A percentile compares a stretch with the other conserved stretches of the same genome.
phyloP scores from a whole-genome alignment of 148 eudicot species.

The Rhododendron mucronatum region DNA sequence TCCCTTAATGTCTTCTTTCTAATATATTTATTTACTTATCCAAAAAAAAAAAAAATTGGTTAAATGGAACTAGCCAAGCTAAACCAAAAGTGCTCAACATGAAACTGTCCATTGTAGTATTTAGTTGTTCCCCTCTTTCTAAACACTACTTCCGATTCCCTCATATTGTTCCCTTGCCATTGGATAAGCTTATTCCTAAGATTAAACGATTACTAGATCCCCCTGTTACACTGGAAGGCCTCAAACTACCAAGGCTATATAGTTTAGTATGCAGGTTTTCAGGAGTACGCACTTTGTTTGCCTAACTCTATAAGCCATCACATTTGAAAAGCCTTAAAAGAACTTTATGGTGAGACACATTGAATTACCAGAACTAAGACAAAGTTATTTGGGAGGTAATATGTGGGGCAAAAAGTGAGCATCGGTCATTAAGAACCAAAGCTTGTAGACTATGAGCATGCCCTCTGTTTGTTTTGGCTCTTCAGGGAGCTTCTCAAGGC shows the following conservation, averaged over 20 bases:
- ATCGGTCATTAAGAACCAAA: background rate
- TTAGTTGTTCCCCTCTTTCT: background rate
- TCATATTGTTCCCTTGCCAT: background rate
- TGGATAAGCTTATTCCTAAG: background rate
- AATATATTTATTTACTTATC: no score
- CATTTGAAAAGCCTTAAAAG: background rate
- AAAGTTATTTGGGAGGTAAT: background rate
- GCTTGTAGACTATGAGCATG: background rate
- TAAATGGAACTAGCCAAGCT: background rate
- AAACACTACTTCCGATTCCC: background rate
- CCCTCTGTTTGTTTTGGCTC: background rate
- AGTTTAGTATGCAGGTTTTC: background rate
- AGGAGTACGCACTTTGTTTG: background rate
- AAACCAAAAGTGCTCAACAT: background rate
- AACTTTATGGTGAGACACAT: background rate
- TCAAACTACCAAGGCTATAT: background rate
- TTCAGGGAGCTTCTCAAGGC: background rate
- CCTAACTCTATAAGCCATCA: background rate
- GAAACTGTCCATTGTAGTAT: background rate
- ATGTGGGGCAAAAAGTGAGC: background rate
- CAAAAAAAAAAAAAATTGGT: background rate
- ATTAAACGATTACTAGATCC: background rate
- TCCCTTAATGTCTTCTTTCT: no score
- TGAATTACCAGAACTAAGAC: background rate
- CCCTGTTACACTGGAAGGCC: background rate